Evolutionary conservation across 2,329 filamentous ascomycete species (phyloP).

Genomic region (Nemania serpens): DNA sequence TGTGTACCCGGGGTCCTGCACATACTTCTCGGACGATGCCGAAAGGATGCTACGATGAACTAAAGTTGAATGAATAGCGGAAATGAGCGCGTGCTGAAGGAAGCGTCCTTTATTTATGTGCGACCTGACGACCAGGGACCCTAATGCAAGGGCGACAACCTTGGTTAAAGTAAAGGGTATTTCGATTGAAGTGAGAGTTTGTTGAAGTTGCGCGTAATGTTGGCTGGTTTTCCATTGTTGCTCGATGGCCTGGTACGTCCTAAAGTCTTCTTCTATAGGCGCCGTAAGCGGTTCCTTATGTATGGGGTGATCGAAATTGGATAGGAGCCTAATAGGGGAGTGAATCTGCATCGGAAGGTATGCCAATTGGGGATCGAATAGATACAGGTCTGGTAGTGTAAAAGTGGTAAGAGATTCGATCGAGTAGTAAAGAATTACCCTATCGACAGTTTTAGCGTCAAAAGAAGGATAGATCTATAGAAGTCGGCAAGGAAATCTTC

Average conservation of each 20-base stretch:
- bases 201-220: too few species aligned
- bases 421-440: neutral
- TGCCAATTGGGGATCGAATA: neutral
- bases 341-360: neutral
- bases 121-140: conserved; percentile 13
- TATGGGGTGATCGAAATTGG: neutral
- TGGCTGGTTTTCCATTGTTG: too few species aligned
- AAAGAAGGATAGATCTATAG: too few species aligned
- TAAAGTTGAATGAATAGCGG: neutral
- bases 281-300: too few species aligned
- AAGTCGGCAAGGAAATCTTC: neutral
- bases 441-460: neutral
- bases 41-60: neutral
- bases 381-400: neutral
- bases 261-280: too few species aligned
- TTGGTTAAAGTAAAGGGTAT: conserved; percentile 20
- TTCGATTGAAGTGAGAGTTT: too few species aligned
- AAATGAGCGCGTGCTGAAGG: conserved; percentile 10
- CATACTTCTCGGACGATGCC: conserved; percentile 8
- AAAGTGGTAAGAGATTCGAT: too few species aligned
- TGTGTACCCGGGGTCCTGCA: conserved; percentile 25
- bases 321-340: neutral
- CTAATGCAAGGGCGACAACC: conserved; percentile 26
- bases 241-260: too few species aligned
- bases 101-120: conserved; percentile 6